These are phyloP conservation scores for Miscanthus sacchariflorus DNA, from an alignment of 202 grass and related monocot genomes.

Conservation along the genomic window DNA sequence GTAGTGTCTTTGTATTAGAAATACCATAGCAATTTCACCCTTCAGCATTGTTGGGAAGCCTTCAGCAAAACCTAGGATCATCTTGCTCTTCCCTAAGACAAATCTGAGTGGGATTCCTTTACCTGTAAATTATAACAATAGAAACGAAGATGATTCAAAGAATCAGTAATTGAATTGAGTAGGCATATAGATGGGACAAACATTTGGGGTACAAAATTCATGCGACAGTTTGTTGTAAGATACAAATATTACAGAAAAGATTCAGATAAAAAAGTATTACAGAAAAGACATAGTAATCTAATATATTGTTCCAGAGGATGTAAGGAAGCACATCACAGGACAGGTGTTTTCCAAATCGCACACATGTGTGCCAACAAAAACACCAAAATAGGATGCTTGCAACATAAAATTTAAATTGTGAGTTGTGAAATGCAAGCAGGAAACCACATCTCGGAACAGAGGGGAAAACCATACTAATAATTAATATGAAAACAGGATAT, in stretches of 20 bases:
- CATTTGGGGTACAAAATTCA: constrained; percentile 19
- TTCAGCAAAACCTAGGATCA: constrained; percentile 97
- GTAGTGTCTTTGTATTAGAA: not conserved
- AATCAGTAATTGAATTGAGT: not conserved
- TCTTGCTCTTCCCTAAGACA: constrained; percentile 96
- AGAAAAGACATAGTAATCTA: not conserved
- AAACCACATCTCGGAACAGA: constrained; percentile 16
- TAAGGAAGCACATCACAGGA: constrained; percentile 15
- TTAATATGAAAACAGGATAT: constrained; percentile 5
- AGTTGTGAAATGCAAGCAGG: not conserved
- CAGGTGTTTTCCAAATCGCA: not conserved
- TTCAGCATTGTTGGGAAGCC: constrained; percentile 89
- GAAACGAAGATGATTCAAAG: constrained; percentile 41
- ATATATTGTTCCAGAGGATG: constrained; percentile 2
- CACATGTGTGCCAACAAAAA: not conserved
- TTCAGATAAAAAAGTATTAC: not conserved
- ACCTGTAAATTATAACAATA: constrained; percentile 60
- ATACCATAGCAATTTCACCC: constrained; percentile 96
- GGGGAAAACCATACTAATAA: not conserved
- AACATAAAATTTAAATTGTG: constrained; percentile 22
- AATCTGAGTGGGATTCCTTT: constrained; percentile 86
- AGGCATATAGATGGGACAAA: constrained; percentile 35
- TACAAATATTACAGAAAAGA: constrained; percentile 5
- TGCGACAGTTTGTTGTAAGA: constrained; percentile 19
- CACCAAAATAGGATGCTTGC: not conserved